Evolutionary conservation across 768 basidiomycete genomes (phyloP).

Genomic region (Fomitopsis pulvina): DNA sequence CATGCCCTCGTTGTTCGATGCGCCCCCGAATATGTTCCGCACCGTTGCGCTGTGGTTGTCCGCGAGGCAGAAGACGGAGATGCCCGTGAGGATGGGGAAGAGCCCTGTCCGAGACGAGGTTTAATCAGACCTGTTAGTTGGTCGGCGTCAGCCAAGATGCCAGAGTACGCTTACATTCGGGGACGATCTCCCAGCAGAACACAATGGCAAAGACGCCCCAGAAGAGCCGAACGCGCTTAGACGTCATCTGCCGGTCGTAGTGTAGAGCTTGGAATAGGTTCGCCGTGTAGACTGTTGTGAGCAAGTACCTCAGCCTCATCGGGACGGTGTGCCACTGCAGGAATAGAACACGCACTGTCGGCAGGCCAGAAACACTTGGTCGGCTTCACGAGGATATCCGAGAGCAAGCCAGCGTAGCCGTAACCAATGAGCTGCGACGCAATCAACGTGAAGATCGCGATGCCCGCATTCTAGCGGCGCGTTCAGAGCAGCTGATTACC

Average conservation of each 20-base stretch:
- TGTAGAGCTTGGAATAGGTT: conserved; percentile 30
- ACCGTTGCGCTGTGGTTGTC: conserved; percentile 23
- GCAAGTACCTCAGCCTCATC: not conserved
- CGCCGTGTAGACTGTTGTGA: conserved; percentile 15
- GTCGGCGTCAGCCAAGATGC: not conserved
- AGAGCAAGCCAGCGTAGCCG: conserved; percentile 27
- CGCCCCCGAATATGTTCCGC: conserved; percentile 26
- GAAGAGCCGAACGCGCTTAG: conserved; percentile 33
- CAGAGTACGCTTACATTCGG: conserved; percentile 26
- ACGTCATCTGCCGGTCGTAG: conserved; percentile 28
- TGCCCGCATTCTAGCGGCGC: conserved; percentile 14
- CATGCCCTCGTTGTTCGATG: conserved; percentile 48
- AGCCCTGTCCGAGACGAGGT: conserved; percentile 26
- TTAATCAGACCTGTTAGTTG: not conserved
- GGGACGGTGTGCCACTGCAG: not conserved
- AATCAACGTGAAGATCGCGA: conserved; percentile 30
- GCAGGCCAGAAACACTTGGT: conserved; percentile 30
- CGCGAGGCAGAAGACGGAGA: conserved; percentile 30
- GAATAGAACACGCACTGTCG: conserved; percentile 20
- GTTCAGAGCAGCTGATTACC: too few species aligned
- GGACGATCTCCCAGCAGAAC: conserved; percentile 31
- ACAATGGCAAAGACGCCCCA: conserved; percentile 30
- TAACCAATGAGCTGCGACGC: conserved; percentile 29
- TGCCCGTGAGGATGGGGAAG: conserved; percentile 26
- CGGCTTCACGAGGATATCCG: conserved; percentile 46